Percentiles rank a stretch among this genome's conserved stretches.
phyloP scores from a whole-genome alignment of 768 basidiomycete species.

The Tremella mesenterica region DNA sequence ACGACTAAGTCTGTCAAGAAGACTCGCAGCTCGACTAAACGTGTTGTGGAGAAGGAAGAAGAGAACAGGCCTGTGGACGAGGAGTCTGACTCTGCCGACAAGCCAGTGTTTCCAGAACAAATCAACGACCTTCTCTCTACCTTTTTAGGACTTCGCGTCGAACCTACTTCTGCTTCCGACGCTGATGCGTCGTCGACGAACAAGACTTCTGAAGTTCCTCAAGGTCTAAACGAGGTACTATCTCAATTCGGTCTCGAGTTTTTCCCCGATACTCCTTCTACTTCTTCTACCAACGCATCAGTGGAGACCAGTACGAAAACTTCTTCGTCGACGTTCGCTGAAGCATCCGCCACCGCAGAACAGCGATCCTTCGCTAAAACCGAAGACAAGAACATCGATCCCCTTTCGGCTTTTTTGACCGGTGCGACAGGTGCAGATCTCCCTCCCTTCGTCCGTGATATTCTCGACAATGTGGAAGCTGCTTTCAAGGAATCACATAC shows the following conservation, averaged over 20 bases:
- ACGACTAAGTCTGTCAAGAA: background rate
- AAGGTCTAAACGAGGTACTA: slow-evolving; percentile 34
- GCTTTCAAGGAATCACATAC: slow-evolving; percentile 21
- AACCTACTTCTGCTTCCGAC: slow-evolving; percentile 9
- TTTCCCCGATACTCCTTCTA: slow-evolving; percentile 13
- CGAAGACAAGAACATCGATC: background rate
- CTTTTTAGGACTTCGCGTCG: slow-evolving; percentile 34
- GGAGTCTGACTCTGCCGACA: background rate
- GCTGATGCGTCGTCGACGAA: slow-evolving; percentile 1
- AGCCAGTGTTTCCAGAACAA: slow-evolving; percentile 18
- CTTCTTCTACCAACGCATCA: slow-evolving; percentile 6
- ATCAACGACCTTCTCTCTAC: slow-evolving; percentile 34
- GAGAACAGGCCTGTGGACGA: too few species aligned
- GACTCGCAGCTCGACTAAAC: background rate
- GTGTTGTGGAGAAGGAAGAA: background rate
- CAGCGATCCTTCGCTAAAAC: slow-evolving; percentile 1
- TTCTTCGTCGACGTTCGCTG: slow-evolving; percentile 4
- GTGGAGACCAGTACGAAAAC: slow-evolving; percentile 1
- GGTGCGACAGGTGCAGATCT: slow-evolving; percentile 17
- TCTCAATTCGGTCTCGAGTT: slow-evolving; percentile 34
- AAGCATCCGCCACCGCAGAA: slow-evolving; percentile 3
- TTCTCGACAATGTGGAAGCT: slow-evolving; percentile 31
- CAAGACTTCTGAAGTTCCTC: slow-evolving; percentile 10
- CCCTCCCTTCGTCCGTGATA: slow-evolving; percentile 33
- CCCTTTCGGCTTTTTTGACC: slow-evolving; percentile 24